Evolutionary conservation across 2,329 filamentous ascomycete genomes (phyloP).

Genomic region (Sarocladium brachiariae): DNA sequence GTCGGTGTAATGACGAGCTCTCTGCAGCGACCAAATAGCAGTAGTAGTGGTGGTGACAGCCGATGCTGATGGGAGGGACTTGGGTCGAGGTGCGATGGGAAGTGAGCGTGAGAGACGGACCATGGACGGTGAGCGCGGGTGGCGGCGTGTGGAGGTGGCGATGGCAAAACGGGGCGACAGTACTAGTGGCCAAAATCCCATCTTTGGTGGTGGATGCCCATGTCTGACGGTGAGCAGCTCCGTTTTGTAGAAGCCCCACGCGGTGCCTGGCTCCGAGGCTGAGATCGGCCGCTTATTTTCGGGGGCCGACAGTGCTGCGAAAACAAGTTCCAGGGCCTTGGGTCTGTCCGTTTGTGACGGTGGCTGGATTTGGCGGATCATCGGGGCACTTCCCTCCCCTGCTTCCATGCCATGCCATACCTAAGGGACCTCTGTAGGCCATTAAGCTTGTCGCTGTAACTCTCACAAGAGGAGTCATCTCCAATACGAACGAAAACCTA

Average conservation of each 20-base stretch:
- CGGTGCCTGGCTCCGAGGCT: background rate
- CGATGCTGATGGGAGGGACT: slow-evolving; percentile 1
- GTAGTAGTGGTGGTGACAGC: background rate
- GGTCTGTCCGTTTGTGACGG: slow-evolving; percentile 6
- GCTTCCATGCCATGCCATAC: background rate
- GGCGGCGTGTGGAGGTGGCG: slow-evolving; percentile 6
- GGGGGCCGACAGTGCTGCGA: background rate
- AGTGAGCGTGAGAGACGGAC: background rate
- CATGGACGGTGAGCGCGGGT: background rate
- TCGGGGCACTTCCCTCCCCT: background rate
- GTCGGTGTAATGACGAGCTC: background rate
- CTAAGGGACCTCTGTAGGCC: too few species aligned
- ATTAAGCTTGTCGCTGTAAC: too few species aligned
- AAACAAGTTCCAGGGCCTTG: background rate
- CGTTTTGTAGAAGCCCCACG: too few species aligned
- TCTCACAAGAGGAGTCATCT: too few species aligned
- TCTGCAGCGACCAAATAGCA: background rate
- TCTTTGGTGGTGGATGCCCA: slow-evolving; percentile 1
- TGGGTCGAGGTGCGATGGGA: background rate
- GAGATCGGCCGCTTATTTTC: slow-evolving; percentile 4
- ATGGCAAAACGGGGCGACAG: background rate
- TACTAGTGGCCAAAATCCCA: background rate
- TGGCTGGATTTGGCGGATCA: background rate
- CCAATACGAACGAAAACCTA: too few species aligned
- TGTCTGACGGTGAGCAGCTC: slow-evolving; percentile 1